These are phyloP conservation scores for Berkeleyomyces rouxiae DNA, from an alignment of 2,329 filamentous ascomycete genomes.

Conservation along the genomic window DNA sequence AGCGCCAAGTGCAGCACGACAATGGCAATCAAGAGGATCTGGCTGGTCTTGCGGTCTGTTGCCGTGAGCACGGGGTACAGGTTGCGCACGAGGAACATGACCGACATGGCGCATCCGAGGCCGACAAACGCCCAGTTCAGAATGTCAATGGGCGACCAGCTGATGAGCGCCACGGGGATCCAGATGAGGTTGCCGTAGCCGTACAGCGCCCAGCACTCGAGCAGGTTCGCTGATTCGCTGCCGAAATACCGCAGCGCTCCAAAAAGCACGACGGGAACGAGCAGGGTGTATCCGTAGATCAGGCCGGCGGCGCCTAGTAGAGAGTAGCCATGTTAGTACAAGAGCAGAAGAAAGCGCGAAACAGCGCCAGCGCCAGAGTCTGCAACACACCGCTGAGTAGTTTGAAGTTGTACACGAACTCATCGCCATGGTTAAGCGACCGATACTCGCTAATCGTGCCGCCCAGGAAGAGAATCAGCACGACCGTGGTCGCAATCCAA, in stretches of 20 bases:
- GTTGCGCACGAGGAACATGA: conserved; percentile 70
- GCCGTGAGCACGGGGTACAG: conserved; percentile 82
- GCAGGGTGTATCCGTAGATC: conserved; percentile 84
- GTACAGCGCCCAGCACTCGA: conserved; percentile 92
- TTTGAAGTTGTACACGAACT: conserved; percentile 83
- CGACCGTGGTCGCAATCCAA: conserved; percentile 96
- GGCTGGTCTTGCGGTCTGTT: conserved; percentile 82
- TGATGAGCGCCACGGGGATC: conserved; percentile 85
- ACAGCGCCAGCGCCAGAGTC: not conserved
- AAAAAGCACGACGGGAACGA: conserved; percentile 76
- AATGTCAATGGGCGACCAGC: conserved; percentile 69
- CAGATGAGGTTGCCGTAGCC: conserved; percentile 95
- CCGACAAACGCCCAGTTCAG: conserved; percentile 91
- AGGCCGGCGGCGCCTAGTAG: conserved; percentile 62
- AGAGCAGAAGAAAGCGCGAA: not conserved
- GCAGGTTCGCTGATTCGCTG: conserved; percentile 76
- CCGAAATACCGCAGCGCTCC: conserved; percentile 87
- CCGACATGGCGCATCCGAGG: conserved; percentile 68
- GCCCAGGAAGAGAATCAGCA: conserved; percentile 86
- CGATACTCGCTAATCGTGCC: conserved; percentile 91
- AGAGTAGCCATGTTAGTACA: not conserved
- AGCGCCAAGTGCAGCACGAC: conserved; percentile 77
- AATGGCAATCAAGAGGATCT: conserved; percentile 70
- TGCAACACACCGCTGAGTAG: conserved; percentile 55
- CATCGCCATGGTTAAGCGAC: conserved; percentile 45